Conservation (phyloP, 805 yeast genomes). For the Yarrowia deformans region DNA sequence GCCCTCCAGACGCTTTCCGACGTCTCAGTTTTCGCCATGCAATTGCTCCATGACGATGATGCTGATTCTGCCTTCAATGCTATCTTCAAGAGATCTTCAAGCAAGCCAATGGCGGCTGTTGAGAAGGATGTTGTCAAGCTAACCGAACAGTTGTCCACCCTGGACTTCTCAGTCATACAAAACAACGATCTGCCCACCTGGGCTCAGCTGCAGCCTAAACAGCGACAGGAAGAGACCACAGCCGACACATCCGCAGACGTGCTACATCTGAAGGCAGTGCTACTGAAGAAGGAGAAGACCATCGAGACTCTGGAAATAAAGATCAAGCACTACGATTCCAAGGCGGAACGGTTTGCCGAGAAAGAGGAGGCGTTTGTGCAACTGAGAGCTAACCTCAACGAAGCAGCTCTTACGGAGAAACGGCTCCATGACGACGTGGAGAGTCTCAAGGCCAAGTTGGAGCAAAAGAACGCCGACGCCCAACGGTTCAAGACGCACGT, state of each 20-base stretch:
- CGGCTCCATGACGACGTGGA: slow-evolving; percentile 6
- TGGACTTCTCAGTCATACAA: not conserved
- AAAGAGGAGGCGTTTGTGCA: slow-evolving; percentile 31
- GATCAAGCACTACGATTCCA: slow-evolving; percentile 27
- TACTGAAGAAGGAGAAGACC: slow-evolving; percentile 23
- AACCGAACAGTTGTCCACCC: slow-evolving; percentile 9
- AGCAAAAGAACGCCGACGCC: slow-evolving; percentile 17
- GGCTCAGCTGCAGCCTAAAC: slow-evolving; percentile 27
- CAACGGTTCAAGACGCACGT: slow-evolving; percentile 24
- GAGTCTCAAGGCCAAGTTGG: slow-evolving; percentile 4
- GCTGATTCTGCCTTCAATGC: slow-evolving; percentile 11
- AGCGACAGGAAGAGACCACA: not conserved
- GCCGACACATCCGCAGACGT: slow-evolving; percentile 11
- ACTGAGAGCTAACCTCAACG: slow-evolving; percentile 26
- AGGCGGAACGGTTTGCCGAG: slow-evolving; percentile 24
- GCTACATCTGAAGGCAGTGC: slow-evolving; percentile 21
- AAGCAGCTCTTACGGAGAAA: slow-evolving; percentile 12
- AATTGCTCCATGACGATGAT: slow-evolving; percentile 5
- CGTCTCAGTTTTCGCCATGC: slow-evolving; percentile 5
- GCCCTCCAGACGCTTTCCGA: slow-evolving; percentile 5
- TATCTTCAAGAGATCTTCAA: slow-evolving; percentile 2
- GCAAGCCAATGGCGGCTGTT: slow-evolving; percentile 25
- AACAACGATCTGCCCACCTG: slow-evolving; percentile 31
- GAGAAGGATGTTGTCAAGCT: slow-evolving; percentile 11
- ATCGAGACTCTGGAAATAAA: slow-evolving; percentile 36